Evolutionary conservation across 2,329 filamentous ascomycete species (phyloP).

Genomic region (Xylaria sp.): DNA sequence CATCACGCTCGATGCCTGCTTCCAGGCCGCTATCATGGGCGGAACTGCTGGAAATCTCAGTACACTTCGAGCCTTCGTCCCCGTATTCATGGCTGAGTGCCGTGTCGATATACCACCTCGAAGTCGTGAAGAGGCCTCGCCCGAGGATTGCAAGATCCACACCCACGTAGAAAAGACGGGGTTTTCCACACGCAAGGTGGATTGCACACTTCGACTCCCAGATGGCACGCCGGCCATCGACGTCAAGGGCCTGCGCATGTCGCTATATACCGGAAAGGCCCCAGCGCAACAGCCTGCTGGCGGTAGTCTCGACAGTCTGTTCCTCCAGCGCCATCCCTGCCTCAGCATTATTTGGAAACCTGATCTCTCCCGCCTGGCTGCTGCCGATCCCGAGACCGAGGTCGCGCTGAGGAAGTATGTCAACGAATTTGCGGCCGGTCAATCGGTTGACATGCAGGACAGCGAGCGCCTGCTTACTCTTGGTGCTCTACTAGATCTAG

Average conservation of each 20-base stretch:
- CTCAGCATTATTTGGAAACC: conserved; percentile 22
- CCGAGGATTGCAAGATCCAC: not conserved
- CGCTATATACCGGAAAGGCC: not conserved
- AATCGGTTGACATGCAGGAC: conserved; percentile 1
- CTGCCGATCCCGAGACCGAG: not conserved
- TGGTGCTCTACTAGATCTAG: conserved; percentile 19
- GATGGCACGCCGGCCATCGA: not conserved
- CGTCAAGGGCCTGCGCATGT: not conserved
- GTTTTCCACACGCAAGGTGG: not conserved
- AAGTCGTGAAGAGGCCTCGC: not conserved
- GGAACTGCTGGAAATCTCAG: not conserved
- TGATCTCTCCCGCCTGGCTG: not conserved
- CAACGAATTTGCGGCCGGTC: not conserved
- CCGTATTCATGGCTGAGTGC: conserved; percentile 18
- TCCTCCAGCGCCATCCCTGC: conserved; percentile 16
- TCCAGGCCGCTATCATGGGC: conserved; percentile 24
- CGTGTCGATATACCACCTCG: not conserved
- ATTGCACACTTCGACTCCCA: not conserved
- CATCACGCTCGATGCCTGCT: conserved; percentile 22
- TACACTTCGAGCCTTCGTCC: conserved; percentile 10
- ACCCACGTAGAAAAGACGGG: conserved; percentile 1
- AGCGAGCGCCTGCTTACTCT: not conserved
- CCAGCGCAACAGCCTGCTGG: not conserved
- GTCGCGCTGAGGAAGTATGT: not conserved
- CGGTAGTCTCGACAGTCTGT: not conserved